A percentile compares a stretch with the other conserved stretches of the same genome.
phyloP scores from a whole-genome alignment of 2,329 filamentous ascomycete genomes.

The Fusarium camptoceras region DNA sequence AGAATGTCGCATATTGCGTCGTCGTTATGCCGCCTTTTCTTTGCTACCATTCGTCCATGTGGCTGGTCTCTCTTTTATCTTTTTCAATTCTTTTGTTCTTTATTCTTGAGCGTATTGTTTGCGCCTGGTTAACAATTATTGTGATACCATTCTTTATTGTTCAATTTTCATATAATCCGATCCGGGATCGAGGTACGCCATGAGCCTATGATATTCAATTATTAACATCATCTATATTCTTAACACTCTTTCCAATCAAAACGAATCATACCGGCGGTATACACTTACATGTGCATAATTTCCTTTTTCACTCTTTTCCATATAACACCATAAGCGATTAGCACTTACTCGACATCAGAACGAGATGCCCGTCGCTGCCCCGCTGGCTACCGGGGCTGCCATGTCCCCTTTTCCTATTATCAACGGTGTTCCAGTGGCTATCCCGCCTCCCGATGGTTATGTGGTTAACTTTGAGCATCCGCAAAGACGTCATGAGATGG shows the following conservation, averaged over 20 bases:
- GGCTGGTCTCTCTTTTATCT: background rate
- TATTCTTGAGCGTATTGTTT: background rate
- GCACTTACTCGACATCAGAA: background rate
- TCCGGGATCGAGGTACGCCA: slow-evolving; percentile 9
- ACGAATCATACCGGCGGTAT: background rate
- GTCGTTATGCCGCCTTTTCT: background rate
- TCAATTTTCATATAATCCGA: background rate
- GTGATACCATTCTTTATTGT: background rate
- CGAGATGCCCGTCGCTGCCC: background rate
- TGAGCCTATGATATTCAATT: background rate
- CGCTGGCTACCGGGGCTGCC: background rate
- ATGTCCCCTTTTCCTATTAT: slow-evolving; percentile 35
- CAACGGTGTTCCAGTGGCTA: slow-evolving; percentile 34
- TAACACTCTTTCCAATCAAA: background rate
- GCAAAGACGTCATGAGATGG: slow-evolving; percentile 35
- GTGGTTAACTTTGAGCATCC: slow-evolving; percentile 51
- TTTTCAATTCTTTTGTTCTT: slow-evolving; percentile 1
- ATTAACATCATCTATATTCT: background rate
- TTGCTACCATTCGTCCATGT: background rate
- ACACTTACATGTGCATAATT: background rate
- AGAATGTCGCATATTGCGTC: background rate
- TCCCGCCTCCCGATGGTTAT: slow-evolving; percentile 48
- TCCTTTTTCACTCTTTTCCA: background rate
- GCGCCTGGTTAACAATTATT: background rate
- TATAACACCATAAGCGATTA: background rate